A percentile compares a stretch with the other conserved stretches of the same genome.
These are phyloP conservation scores for Flaveria linearis DNA, from an alignment of 129 eudicot species.

Conservation along the genomic window DNA sequence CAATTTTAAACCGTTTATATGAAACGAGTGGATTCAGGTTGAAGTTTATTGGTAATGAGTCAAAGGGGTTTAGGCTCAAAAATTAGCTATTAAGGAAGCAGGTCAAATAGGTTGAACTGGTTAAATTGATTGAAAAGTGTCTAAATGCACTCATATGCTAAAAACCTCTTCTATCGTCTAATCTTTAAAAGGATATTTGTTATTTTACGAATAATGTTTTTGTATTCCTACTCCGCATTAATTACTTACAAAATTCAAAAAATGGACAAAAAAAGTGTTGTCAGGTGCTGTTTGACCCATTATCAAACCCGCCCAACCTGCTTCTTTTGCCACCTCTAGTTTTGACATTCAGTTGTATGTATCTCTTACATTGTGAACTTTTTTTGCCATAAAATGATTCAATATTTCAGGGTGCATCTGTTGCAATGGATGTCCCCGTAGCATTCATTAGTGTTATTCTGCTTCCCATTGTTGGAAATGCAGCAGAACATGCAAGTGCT, in stretches of 20 bases:
- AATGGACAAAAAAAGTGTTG: neutral
- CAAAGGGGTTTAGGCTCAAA: neutral
- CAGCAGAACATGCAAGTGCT: conserved; percentile 94
- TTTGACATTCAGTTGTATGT: neutral
- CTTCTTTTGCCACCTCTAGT: neutral
- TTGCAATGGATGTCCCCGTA: conserved; percentile 60
- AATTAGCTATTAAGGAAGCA: neutral
- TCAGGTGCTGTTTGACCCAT: neutral
- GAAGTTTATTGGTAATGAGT: neutral
- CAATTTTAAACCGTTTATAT: neutral
- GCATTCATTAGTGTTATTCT: conserved; percentile 76
- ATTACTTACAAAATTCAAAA: neutral
- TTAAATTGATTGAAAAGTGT: neutral
- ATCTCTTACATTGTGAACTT: no score
- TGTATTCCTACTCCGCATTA: neutral
- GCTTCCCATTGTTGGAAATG: conserved; percentile 90
- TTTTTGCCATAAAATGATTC: no score
- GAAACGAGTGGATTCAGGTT: neutral
- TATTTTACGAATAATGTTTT: no score
- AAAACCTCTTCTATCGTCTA: no score
- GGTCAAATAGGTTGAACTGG: neutral
- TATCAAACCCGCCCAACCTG: neutral
- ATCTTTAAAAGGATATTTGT: no score
- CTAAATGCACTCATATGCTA: neutral
- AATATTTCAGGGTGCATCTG: conserved; percentile 67